Conservation (phyloP, 345 rosid genomes). For the Streptanthus diversifolius region DNA sequence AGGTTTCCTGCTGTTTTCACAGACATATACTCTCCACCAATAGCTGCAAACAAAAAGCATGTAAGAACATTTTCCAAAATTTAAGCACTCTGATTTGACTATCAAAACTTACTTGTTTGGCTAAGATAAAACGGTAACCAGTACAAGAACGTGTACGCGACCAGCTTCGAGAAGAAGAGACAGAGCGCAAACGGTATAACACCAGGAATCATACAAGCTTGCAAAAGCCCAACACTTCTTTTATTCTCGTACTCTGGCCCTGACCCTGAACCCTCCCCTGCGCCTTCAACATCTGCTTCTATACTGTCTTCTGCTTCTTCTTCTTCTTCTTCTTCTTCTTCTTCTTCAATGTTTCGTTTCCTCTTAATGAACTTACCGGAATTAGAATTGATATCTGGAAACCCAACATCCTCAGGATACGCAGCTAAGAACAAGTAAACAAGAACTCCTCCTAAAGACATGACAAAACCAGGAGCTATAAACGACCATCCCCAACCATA, state of each 20-base stretch:
- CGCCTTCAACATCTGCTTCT: constrained; percentile 17
- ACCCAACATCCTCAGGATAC: constrained; percentile 91
- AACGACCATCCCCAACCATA: constrained; percentile 98
- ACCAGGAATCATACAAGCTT: constrained; percentile 91
- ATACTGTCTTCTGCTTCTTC: constrained; percentile 11
- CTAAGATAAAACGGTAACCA: constrained; percentile 93
- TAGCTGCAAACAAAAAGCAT: constrained; percentile 49
- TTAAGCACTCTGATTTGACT: background rate
- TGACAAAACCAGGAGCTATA: constrained; percentile 71
- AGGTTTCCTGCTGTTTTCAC: constrained; percentile 95
- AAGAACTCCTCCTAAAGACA: constrained; percentile 60
- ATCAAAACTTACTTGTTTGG: constrained; percentile 59
- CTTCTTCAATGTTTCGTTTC: constrained; percentile 12
- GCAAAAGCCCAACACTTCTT: constrained; percentile 72
- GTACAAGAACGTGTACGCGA: constrained; percentile 86
- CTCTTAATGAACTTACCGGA: constrained; percentile 45
- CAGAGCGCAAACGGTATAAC: constrained; percentile 86
- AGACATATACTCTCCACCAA: constrained; percentile 79
- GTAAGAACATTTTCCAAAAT: background rate
- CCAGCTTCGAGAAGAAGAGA: constrained; percentile 87
- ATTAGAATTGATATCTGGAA: constrained; percentile 41
- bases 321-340: constrained; percentile 12
- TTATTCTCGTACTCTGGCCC: constrained; percentile 37
- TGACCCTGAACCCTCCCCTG: constrained; percentile 22
- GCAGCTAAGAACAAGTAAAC: constrained; percentile 83